Evolutionary conservation across 2,329 filamentous ascomycete genomes (phyloP), one percentile per base, ranked within the genome.

Genomic region (Aspergillus tanneri): DNA sequence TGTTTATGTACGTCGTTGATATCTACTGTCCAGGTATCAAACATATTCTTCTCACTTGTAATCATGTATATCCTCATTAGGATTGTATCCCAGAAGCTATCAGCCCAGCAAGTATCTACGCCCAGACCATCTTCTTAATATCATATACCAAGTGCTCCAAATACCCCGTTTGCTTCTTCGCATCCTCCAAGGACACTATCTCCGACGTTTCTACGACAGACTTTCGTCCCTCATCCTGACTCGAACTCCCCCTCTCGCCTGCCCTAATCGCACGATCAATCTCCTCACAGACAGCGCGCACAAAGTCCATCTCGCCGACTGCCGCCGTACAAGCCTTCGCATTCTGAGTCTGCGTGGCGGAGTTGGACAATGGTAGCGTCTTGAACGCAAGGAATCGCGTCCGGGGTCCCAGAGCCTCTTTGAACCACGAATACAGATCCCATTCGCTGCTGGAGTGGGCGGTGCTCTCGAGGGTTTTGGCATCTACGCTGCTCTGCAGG

Each of bases 111-210:
- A 19, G 9, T n/a, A 10, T 18, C 49, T 61, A 82, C 3, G 79
- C 77, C 93, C 93, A 97, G 10, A 99, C 90, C 66, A 97, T 72
- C 76, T 89, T 95, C 81, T 96, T 96, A 61, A 97, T 78, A 50
- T 86, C 87, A 74, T 97, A 90, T 2, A 90, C 89, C 62, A 95
- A 72, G 66, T 92, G 86, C 70, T 96, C 92, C 43, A 97, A 68
- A 59, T 95, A 77, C 0, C 90, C 88, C 0, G 92, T 96, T 52
- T 86, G 90, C 74, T 82, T 87, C 78, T 83, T 92, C 47, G 93
- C 93, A 63, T 96, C 90, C 2, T 83, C 83, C 44, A 95, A 68
- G 19, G 85, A 88, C 43, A 99, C 89, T 43, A 99, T 88, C 60
- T 92, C 87, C 32, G 73, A 74, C 49, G 83, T 72, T 50, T 83